Evolutionary conservation across 225 moss, liverwort and hornwort species (phyloP), one percentile per base, ranked within the genome.

Genomic region (Physcomitrium patens): DNA sequence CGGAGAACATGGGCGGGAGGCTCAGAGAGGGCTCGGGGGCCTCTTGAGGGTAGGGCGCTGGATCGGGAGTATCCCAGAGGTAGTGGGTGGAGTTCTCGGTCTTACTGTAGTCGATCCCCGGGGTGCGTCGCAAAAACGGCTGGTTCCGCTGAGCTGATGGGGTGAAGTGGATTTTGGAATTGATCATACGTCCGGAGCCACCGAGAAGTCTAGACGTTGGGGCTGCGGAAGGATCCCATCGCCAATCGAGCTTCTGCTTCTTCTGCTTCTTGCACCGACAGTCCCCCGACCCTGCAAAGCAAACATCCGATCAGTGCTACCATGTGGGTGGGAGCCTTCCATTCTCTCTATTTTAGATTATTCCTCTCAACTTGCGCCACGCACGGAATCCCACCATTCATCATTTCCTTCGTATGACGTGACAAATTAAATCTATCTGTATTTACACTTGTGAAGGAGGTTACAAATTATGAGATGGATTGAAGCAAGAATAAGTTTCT

Each of bases 51-150:
- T 68, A 31, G 0, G n/a, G 17, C 13, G 67, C 58, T 3, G 76
- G 83, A 31, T 83, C 79, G 1, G 76, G 79, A 5, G 23, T 59
- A 0, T 73, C 60, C 14, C 59, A 81, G 7, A 51, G 60, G 0
- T 84, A 84, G 2, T 83, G 72, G 7, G 79, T 72, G 1, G 79
- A 78, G 22, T 79, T 83, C 0, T 79, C 76, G 16, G 12, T 20
- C 17, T 72, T 68, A 68, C 10, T 71, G 3, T 79, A 76, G 45
- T 83, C 63, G 10, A 83, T 72, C 3, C 76, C 71, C 10, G 44
- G 79, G 0, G 79, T 63, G 1, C 76, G 76, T 44, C 79, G 51
- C 0, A 79, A n/a, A 27, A 63, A 83, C 13, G 83, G 83, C 0
- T 72, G 62, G n/a, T 71, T 79, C 0, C 13, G 67, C 14, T 8